phyloP scores from a whole-genome alignment of 495 filamentous ascomycete species.

The Neurospora africana region DNA sequence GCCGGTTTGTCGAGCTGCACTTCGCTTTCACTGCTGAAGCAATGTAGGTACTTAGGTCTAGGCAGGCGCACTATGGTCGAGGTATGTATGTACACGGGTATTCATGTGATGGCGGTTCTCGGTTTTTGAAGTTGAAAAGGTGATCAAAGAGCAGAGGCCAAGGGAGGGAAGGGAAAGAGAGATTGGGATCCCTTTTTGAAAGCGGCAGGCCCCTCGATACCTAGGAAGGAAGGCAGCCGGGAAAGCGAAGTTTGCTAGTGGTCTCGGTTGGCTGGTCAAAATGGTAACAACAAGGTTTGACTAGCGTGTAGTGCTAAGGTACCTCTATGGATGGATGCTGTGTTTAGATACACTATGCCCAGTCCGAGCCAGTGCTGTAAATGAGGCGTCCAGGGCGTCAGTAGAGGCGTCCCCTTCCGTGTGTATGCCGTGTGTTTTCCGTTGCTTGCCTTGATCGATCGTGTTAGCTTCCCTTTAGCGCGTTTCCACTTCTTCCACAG shows the following conservation, averaged over 20 bases:
- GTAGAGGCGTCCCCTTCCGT: not conserved
- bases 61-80: not conserved
- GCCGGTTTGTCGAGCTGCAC: not conserved
- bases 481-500: not conserved
- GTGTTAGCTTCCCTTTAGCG: not conserved
- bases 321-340: not conserved
- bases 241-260: conserved; percentile 1
- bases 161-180: not conserved
- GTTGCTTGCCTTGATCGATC: not conserved
- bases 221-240: not conserved
- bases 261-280: not conserved
- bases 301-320: not conserved
- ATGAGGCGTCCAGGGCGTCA: not conserved
- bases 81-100: not conserved
- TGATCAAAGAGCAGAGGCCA: not conserved
- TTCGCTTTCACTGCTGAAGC: not conserved
- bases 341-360: not conserved
- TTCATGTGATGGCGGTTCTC: not conserved
- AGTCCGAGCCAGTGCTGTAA: not conserved
- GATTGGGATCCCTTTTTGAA: not conserved
- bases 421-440: not conserved
- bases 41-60: not conserved
- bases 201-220: not conserved
- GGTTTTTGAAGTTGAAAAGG: not conserved
- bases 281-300: not conserved